phyloP scores from a whole-genome alignment of 768 basidiomycete species.

The Termitomyces titanicus region DNA sequence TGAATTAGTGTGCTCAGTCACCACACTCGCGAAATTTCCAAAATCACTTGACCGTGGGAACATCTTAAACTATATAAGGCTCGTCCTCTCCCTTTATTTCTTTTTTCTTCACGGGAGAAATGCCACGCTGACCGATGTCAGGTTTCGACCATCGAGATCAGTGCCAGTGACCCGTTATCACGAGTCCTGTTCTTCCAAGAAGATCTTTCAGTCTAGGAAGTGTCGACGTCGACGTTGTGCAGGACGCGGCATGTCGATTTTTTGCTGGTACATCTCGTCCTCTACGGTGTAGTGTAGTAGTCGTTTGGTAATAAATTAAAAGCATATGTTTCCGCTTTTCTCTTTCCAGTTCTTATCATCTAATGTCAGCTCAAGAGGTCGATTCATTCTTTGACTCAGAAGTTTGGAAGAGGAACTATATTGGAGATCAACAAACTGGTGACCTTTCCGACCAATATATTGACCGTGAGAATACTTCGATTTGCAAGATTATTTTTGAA shows the following conservation, averaged over 20 bases:
- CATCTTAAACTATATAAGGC: slow-evolving; percentile 21
- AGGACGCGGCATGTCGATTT: slow-evolving; percentile 66
- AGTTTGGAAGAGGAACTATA: neutral
- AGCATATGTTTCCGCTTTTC: neutral
- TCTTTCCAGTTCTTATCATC: neutral
- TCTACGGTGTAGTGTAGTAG: neutral
- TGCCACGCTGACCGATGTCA: slow-evolving; percentile 65
- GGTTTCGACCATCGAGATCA: slow-evolving; percentile 53
- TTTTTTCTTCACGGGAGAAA: slow-evolving; percentile 39
- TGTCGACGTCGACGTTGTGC: slow-evolving; percentile 42
- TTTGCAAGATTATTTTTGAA: slow-evolving; percentile 16
- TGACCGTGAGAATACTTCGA: slow-evolving; percentile 15
- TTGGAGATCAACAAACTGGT: no score
- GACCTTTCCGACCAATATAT: neutral
- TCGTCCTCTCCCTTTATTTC: neutral
- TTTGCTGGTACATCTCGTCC: slow-evolving; percentile 44
- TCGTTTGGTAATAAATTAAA: neutral
- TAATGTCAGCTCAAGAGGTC: neutral
- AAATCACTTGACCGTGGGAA: slow-evolving; percentile 40
- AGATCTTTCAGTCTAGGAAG: slow-evolving; percentile 55
- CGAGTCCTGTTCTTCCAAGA: slow-evolving; percentile 57
- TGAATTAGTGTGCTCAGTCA: no score
- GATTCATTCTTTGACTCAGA: neutral
- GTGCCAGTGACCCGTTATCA: slow-evolving; percentile 54
- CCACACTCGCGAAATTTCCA: slow-evolving; percentile 2